phyloP scores from a whole-genome alignment of 768 basidiomycete species.

The Leccinum boreale region DNA sequence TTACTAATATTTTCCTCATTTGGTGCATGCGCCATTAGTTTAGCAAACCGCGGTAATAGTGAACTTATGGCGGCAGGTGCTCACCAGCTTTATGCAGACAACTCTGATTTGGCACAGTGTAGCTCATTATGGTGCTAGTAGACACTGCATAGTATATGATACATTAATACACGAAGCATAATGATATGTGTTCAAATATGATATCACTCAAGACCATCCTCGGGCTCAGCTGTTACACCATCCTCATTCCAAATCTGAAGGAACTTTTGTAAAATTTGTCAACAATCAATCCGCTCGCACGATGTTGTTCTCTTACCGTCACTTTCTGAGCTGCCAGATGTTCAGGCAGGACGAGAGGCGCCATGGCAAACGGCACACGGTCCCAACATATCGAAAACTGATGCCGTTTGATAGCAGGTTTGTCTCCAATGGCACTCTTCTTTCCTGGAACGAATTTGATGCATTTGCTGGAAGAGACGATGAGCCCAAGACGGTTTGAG shows the following conservation, averaged over 20 bases:
- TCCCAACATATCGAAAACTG: conserved; percentile 68
- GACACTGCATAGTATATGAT: conserved; percentile 15
- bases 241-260: conserved; percentile 81
- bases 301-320: conserved; percentile 46
- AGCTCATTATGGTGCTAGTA: no score
- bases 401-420: conserved; percentile 61
- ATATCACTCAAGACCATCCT: conserved; percentile 42
- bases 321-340: conserved; percentile 62
- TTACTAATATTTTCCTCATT: no score
- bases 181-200: conserved; percentile 21
- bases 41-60: no score
- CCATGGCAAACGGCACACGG: conserved; percentile 63
- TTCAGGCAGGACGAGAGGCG: conserved; percentile 55
- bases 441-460: conserved; percentile 83
- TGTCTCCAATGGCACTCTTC: conserved; percentile 88
- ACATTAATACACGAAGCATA: conserved; percentile 27
- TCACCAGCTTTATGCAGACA: no score
- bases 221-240: conserved; percentile 64
- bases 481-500: neutral
- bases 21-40: no score
- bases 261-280: conserved; percentile 43
- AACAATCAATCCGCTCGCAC: neutral
- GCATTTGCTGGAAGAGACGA: conserved; percentile 67
- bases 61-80: no score
- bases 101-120: no score